These are phyloP conservation scores for Sporothrix protearum DNA, from an alignment of 2,329 filamentous ascomycete genomes.

Conservation along the genomic window DNA sequence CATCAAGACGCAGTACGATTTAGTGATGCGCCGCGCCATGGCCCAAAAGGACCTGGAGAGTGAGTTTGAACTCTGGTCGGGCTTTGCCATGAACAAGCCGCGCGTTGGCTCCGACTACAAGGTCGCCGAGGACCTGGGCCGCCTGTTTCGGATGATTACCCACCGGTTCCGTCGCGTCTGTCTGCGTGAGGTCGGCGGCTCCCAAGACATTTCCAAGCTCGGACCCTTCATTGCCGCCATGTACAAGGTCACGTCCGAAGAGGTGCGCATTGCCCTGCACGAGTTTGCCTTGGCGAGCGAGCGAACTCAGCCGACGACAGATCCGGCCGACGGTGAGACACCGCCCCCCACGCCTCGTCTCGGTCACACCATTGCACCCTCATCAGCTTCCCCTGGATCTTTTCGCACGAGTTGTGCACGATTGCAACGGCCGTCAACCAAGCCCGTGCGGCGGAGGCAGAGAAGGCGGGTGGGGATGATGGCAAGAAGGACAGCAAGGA, in stretches of 20 bases:
- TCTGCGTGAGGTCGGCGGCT: slow-evolving; percentile 59
- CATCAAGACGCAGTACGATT: slow-evolving; percentile 77
- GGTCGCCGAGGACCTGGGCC: slow-evolving; percentile 75
- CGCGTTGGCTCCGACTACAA: slow-evolving; percentile 76
- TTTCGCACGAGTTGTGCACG: slow-evolving; percentile 65
- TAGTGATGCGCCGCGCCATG: slow-evolving; percentile 72
- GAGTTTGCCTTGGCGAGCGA: slow-evolving; percentile 38
- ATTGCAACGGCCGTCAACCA: slow-evolving; percentile 51
- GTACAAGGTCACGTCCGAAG: slow-evolving; percentile 75
- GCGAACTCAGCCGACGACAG: neutral
- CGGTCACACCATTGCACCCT: slow-evolving; percentile 63
- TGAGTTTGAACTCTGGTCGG: slow-evolving; percentile 89
- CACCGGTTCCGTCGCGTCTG: slow-evolving; percentile 66
- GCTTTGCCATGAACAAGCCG: slow-evolving; percentile 75
- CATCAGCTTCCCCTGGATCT: slow-evolving; percentile 93
- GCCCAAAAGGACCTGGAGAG: slow-evolving; percentile 77
- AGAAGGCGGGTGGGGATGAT: neutral
- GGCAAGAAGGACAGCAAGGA: neutral
- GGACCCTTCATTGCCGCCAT: slow-evolving; percentile 78
- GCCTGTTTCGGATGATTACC: slow-evolving; percentile 62
- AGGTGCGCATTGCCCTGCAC: slow-evolving; percentile 58
- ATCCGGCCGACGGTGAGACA: slow-evolving; percentile 26
- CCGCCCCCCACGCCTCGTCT: slow-evolving; percentile 25
- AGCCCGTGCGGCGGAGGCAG: neutral
- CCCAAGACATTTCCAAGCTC: slow-evolving; percentile 53